Percentiles rank a stretch among this genome's conserved stretches.
These are phyloP conservation scores for Chlamydomonas schloesseri DNA, from an alignment of 139 green algal genomes.

Conservation along the genomic window DNA sequence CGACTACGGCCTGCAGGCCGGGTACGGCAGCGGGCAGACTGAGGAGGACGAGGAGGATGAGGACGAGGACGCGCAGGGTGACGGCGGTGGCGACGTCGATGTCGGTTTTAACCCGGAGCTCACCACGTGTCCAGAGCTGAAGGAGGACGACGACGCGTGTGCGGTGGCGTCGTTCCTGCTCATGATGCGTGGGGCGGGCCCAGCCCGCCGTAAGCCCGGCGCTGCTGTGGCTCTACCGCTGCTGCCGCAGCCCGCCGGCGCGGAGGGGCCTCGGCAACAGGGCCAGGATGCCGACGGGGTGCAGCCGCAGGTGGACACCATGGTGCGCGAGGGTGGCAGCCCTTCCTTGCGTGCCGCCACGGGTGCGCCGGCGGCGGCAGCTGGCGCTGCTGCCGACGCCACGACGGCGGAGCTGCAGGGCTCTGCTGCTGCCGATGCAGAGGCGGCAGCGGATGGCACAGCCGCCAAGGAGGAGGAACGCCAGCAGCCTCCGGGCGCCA, in stretches of 20 bases:
- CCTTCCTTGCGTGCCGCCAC: too few relatives aligned
- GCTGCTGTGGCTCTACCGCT: too few relatives aligned
- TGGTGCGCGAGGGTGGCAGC: too few relatives aligned
- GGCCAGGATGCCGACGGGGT: not conserved
- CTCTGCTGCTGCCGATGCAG: not conserved
- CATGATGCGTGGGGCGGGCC: not conserved
- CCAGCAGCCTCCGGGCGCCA: too few relatives aligned
- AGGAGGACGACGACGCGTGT: slow-evolving; percentile 1
- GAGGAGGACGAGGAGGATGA: not conserved
- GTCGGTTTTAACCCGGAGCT: not conserved
- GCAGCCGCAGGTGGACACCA: too few relatives aligned
- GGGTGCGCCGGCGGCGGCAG: too few relatives aligned
- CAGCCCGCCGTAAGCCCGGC: too few relatives aligned
- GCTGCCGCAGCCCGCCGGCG: not conserved
- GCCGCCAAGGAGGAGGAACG: not conserved
- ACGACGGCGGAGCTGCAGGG: too few relatives aligned
- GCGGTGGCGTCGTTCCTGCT: slow-evolving; percentile 10
- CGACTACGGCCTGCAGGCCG: not conserved
- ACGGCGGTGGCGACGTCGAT: not conserved
- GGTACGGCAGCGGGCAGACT: not conserved
- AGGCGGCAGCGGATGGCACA: not conserved
- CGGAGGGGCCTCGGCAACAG: not conserved
- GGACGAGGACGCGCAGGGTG: not conserved
- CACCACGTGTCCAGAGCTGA: not conserved
- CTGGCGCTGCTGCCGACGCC: not conserved